These are phyloP conservation scores for Phialophora chinensis DNA, from an alignment of 2,329 filamentous ascomycete genomes.

Conservation along the genomic window DNA sequence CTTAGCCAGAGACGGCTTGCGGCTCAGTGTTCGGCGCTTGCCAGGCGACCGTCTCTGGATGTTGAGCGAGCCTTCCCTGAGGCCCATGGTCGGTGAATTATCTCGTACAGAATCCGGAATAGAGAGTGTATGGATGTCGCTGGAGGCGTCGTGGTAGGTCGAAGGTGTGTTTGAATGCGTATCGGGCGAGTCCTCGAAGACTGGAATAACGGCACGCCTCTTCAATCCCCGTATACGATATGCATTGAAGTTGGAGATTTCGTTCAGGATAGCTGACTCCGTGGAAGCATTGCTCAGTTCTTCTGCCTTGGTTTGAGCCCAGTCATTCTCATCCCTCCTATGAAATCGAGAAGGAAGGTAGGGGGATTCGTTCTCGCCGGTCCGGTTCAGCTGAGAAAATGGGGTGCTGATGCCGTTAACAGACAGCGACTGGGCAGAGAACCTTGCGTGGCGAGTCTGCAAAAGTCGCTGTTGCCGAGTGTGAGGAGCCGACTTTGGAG, in stretches of 20 bases:
- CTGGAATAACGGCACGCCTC: slow-evolving; percentile 32
- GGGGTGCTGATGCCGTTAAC: slow-evolving; percentile 34
- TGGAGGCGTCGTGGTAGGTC: slow-evolving; percentile 32
- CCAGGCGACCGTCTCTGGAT: slow-evolving; percentile 35
- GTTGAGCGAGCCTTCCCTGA: slow-evolving; percentile 42
- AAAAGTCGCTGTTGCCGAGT: slow-evolving; percentile 36
- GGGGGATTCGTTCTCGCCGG: slow-evolving; percentile 28
- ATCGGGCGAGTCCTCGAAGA: slow-evolving; percentile 35
- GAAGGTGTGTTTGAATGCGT: slow-evolving; percentile 24
- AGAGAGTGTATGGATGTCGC: slow-evolving; percentile 32
- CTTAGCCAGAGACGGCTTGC: slow-evolving; percentile 31
- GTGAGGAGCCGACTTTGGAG: slow-evolving; percentile 32
- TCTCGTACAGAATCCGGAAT: slow-evolving; percentile 29
- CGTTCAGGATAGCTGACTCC: slow-evolving; percentile 32
- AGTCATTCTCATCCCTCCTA: slow-evolving; percentile 31
- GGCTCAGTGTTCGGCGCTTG: slow-evolving; percentile 30
- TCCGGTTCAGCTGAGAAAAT: slow-evolving; percentile 31
- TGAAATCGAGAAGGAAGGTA: slow-evolving; percentile 22
- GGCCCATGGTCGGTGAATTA: slow-evolving; percentile 34
- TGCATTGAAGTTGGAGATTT: slow-evolving; percentile 35
- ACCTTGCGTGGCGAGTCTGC: slow-evolving; percentile 37
- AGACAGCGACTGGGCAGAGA: slow-evolving; percentile 37
- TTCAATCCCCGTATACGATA: slow-evolving; percentile 24
- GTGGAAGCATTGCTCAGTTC: slow-evolving; percentile 25
- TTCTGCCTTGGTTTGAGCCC: slow-evolving; percentile 6